These are phyloP conservation scores for Colletotrichum musicola DNA, from an alignment of 2,329 filamentous ascomycete species.

Conservation along the genomic window DNA sequence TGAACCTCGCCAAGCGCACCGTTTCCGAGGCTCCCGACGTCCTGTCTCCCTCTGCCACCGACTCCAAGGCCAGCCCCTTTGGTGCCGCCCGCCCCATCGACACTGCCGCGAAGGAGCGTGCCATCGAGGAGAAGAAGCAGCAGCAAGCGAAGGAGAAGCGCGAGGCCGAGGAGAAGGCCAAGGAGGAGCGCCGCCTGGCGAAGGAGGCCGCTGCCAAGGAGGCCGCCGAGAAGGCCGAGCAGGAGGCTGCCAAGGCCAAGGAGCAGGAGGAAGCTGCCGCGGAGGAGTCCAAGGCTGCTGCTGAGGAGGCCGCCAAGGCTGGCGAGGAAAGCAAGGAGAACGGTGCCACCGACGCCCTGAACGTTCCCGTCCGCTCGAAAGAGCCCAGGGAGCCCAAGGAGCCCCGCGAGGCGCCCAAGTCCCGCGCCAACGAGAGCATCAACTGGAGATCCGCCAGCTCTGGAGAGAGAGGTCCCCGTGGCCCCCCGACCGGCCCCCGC, in stretches of 20 bases:
- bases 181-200: constrained; percentile 77
- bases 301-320: constrained; percentile 45
- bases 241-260: constrained; percentile 50
- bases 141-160: constrained; percentile 83
- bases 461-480: constrained; percentile 62
- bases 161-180: constrained; percentile 87
- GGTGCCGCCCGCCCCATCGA: constrained; percentile 95
- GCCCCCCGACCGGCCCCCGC: constrained; percentile 56
- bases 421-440: constrained; percentile 68
- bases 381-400: constrained; percentile 52
- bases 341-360: constrained; percentile 60
- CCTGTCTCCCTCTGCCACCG: constrained; percentile 64
- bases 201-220: constrained; percentile 75
- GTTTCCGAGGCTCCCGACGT: constrained; percentile 78
- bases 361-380: constrained; percentile 51
- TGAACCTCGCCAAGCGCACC: constrained; percentile 93
- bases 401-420: constrained; percentile 60
- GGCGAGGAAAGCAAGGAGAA: constrained; percentile 48
- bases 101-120: constrained; percentile 87
- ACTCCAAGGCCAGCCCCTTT: constrained; percentile 92
- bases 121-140: constrained; percentile 89
- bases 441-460: constrained; percentile 70
- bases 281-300: constrained; percentile 40
- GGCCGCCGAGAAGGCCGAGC: constrained; percentile 61
- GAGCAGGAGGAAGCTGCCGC: constrained; percentile 49